These are phyloP conservation scores for Naegleria gruberi DNA, from an alignment of 208 protist species.

Conservation along the genomic window DNA sequence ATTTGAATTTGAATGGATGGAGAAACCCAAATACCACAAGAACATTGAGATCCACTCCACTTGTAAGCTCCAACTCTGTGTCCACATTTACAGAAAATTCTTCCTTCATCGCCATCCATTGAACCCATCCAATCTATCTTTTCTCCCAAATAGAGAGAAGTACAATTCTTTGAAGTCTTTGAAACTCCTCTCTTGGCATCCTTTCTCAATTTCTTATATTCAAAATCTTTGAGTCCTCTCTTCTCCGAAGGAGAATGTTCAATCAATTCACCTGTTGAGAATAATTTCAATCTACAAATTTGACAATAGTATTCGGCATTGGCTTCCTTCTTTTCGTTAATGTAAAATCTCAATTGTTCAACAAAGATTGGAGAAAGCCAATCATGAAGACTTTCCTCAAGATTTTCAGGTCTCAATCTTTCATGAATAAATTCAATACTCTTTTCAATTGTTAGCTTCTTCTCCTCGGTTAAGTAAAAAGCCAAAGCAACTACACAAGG, in stretches of 20 bases:
- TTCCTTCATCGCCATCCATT: not conserved
- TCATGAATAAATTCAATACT: not conserved
- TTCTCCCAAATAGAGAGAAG: not conserved
- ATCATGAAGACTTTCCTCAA: not conserved
- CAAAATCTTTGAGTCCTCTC: not conserved
- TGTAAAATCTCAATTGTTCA: not conserved
- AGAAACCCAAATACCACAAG: not conserved
- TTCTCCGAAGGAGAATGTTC: not conserved
- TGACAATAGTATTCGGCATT: not conserved
- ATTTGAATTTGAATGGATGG: not conserved
- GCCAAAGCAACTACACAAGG: not conserved
- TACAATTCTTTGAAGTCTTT: not conserved
- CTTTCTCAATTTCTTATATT: not conserved
- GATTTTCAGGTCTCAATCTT: not conserved
- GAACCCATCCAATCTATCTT: not conserved
- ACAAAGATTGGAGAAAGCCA: not conserved
- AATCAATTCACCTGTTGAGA: not conserved
- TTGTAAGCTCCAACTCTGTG: not conserved
- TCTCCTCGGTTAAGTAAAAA: not conserved
- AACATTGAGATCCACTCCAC: slow-evolving; percentile 3
- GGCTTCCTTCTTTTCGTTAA: not conserved
- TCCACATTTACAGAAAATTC: not conserved
- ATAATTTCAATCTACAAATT: not conserved
- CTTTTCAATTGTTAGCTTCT: not conserved
- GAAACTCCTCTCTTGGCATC: not conserved